These are phyloP conservation scores for Penicillium chermesinum DNA, from an alignment of 495 filamentous ascomycete species.

Conservation along the genomic window DNA sequence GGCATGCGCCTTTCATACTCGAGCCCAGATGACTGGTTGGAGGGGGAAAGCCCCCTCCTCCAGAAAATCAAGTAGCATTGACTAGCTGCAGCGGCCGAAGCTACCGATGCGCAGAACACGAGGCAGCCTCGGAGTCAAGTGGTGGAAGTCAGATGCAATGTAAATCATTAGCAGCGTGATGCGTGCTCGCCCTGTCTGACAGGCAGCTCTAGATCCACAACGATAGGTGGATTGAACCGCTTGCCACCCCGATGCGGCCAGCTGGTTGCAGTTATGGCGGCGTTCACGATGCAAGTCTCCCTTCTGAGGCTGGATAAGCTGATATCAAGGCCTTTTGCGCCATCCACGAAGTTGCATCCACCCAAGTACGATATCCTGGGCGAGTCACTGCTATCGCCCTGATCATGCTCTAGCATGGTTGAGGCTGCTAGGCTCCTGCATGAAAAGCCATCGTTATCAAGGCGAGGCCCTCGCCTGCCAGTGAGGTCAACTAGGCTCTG, in stretches of 20 bases:
- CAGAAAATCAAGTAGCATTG: neutral
- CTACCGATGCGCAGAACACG: slow-evolving; percentile 10
- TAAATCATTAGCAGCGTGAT: neutral
- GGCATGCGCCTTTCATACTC: neutral
- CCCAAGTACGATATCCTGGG: neutral
- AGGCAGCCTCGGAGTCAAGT: neutral
- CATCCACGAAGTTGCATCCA: neutral
- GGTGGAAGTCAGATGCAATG: slow-evolving; percentile 11
- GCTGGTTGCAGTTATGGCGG: slow-evolving; percentile 62
- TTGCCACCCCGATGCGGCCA: slow-evolving; percentile 58
- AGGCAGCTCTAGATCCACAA: slow-evolving; percentile 71
- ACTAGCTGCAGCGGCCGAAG: slow-evolving; percentile 13
- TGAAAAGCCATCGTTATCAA: slow-evolving; percentile 37
- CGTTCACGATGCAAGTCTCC: slow-evolving; percentile 77
- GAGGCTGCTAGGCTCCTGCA: neutral
- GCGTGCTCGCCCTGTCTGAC: slow-evolving; percentile 25
- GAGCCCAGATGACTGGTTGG: neutral
- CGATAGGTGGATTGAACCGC: slow-evolving; percentile 66
- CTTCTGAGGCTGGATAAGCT: slow-evolving; percentile 32
- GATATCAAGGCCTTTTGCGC: neutral
- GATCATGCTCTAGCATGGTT: neutral
- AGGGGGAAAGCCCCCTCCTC: neutral
- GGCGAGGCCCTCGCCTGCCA: slow-evolving; percentile 34
- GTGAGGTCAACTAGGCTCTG: slow-evolving; percentile 55
- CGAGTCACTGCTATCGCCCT: neutral